phyloP scores from a whole-genome alignment of 2,329 filamentous ascomycete genomes.

The Colletotrichum salicis region DNA sequence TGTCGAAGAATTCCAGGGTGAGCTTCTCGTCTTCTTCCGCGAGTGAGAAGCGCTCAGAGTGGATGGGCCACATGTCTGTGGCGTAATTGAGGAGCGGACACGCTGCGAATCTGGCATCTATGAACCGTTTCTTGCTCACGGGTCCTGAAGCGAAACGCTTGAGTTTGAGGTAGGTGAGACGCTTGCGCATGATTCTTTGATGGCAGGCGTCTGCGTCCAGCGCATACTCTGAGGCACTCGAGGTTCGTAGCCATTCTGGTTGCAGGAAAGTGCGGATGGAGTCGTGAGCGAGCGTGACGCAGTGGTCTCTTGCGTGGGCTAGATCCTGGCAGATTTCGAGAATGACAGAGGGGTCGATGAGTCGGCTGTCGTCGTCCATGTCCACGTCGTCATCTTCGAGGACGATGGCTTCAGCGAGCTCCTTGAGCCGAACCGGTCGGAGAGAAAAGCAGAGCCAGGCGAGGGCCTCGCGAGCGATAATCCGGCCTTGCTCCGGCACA shows the following conservation, averaged over 20 bases:
- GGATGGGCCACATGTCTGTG: slow-evolving; percentile 38
- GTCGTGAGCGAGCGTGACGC: slow-evolving; percentile 40
- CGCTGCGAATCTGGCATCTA: slow-evolving; percentile 9
- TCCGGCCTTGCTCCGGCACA: slow-evolving; percentile 39
- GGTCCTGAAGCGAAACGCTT: slow-evolving; percentile 36
- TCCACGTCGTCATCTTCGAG: slow-evolving; percentile 39
- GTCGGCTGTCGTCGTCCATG: slow-evolving; percentile 40
- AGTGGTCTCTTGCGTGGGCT: slow-evolving; percentile 23
- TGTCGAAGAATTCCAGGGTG: slow-evolving; percentile 39
- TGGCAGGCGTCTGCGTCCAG: slow-evolving; percentile 33
- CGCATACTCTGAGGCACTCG: slow-evolving; percentile 37
- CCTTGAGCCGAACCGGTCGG: slow-evolving; percentile 38
- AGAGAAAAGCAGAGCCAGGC: slow-evolving; percentile 42
- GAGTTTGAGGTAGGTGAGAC: slow-evolving; percentile 38
- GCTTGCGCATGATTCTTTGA: slow-evolving; percentile 39
- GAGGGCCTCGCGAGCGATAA: slow-evolving; percentile 40
- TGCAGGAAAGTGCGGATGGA: slow-evolving; percentile 39
- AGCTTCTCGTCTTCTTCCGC: slow-evolving; percentile 29
- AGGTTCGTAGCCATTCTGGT: slow-evolving; percentile 36
- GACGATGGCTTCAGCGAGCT: slow-evolving; percentile 43
- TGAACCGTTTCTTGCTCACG: neutral
- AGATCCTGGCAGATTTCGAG: slow-evolving; percentile 39
- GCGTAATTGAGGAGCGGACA: slow-evolving; percentile 38
- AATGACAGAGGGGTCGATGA: slow-evolving; percentile 36
- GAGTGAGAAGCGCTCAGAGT: slow-evolving; percentile 35